Evolutionary conservation across 2,329 filamentous ascomycete genomes (phyloP).

Genomic region (Phialophora verrucosa): DNA sequence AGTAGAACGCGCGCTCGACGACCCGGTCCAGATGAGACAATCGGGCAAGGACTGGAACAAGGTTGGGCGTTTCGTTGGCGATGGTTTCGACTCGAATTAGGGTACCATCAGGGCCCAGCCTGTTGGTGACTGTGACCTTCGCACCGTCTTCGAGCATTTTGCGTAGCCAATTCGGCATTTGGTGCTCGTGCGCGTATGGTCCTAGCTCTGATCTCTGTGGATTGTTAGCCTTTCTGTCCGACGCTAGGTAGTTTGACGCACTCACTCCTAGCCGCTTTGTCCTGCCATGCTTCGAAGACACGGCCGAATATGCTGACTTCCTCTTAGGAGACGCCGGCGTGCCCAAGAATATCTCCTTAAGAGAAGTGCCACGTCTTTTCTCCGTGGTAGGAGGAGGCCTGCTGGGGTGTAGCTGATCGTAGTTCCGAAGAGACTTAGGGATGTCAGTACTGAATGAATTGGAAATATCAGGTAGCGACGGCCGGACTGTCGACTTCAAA

Average conservation of each 20-base stretch:
- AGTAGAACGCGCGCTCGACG: constrained; percentile 77
- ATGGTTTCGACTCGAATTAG: constrained; percentile 50
- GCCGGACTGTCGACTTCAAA: constrained; percentile 18
- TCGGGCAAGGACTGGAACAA: constrained; percentile 67
- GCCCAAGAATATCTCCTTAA: constrained; percentile 38
- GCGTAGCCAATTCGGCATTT: constrained; percentile 74
- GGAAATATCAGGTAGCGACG: constrained; percentile 28
- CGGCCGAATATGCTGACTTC: constrained; percentile 23
- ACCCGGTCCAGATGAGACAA: constrained; percentile 68
- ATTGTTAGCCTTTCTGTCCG: constrained; percentile 19
- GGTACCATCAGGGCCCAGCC: constrained; percentile 52
- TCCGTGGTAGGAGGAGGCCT: constrained; percentile 26
- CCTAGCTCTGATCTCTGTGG: constrained; percentile 66
- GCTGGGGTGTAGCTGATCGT: constrained; percentile 36
- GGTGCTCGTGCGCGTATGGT: constrained; percentile 72
- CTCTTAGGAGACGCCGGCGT: constrained; percentile 29
- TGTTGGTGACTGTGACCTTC: constrained; percentile 61
- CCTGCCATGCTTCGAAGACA: constrained; percentile 44
- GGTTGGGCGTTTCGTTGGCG: constrained; percentile 57
- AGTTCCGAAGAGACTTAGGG: constrained; percentile 38
- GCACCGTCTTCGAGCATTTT: constrained; percentile 66
- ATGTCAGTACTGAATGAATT: constrained; percentile 36
- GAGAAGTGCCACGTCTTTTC: constrained; percentile 33
- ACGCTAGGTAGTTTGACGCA: neutral
- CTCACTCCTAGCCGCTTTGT: constrained; percentile 36